Evolutionary conservation across 1,284 basidiomycete genomes (phyloP).

Genomic region (Caloboletus firmus): DNA sequence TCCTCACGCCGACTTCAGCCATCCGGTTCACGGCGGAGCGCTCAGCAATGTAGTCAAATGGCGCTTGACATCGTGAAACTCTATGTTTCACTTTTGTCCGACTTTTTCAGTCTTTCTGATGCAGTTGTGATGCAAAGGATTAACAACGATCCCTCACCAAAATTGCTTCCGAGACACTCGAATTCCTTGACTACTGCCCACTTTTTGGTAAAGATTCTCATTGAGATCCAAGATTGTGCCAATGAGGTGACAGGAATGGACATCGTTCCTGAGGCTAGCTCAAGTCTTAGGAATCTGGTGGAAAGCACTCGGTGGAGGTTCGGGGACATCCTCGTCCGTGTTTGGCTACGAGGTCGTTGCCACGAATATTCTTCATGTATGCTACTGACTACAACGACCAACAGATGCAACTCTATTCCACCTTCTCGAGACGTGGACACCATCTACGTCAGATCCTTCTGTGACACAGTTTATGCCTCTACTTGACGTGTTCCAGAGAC

Average conservation of each 20-base stretch:
- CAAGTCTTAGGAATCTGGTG: conserved; percentile 71
- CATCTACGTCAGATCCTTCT: conserved; percentile 55
- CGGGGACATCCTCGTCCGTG: conserved; percentile 74
- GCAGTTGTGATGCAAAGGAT: conserved; percentile 53
- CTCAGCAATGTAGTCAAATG: conserved; percentile 87
- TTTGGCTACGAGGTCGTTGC: conserved; percentile 79
- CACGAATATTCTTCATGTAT: background rate
- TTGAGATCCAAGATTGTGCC: conserved; percentile 84
- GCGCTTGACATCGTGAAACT: conserved; percentile 86
- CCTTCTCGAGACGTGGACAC: conserved; percentile 83
- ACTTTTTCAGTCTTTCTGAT: conserved; percentile 89
- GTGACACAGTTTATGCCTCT: conserved; percentile 70
- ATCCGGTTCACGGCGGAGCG: conserved; percentile 62
- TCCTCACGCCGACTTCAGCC: conserved; percentile 18
- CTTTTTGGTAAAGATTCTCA: conserved; percentile 77
- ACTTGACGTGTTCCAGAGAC: conserved; percentile 82
- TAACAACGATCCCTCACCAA: conserved; percentile 38
- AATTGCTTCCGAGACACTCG: conserved; percentile 73
- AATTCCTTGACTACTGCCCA: conserved; percentile 84
- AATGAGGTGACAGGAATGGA: conserved; percentile 83
- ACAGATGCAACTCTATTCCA: conserved; percentile 88
- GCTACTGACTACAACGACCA: conserved; percentile 9
- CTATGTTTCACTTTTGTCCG: conserved; percentile 84
- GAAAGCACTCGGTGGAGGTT: conserved; percentile 89
- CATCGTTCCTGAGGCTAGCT: conserved; percentile 71